Evolutionary conservation across 768 basidiomycete species (phyloP), one percentile per base, ranked within the genome.

Genomic region (Amylocystis lapponica): DNA sequence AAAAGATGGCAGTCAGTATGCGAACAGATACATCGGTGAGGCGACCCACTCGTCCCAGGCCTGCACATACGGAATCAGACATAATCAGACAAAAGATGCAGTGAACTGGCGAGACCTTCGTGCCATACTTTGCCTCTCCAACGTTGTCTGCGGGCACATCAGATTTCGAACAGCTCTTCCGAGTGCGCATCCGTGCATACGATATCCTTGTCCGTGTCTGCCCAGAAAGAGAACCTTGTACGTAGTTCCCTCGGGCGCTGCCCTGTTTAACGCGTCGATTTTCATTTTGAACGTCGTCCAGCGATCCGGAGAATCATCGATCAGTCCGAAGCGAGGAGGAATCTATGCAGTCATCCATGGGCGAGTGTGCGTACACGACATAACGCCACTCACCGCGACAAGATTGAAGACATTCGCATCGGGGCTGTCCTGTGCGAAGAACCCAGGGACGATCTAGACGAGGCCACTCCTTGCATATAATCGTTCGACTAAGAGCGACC

Each of bases 131-230:
- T 4, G 66, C 64, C 48, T 74, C 72, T 0, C 66, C 86, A 0
- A 82, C 70, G 49, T 89, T 89, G 63, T 89, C 83, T 86, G 49
- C 30, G 11, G 35, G 27, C 26, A 43, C 11, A 14, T 33, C 43
- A 20, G 26, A 27, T 34, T 19, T n/a, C 19, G 36, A 36, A 12
- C 23, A 23, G n/a, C n/a, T n/a, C n/a, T n/a, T n/a, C n/a, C n/a
- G n/a, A n/a, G 13, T 11, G 19, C 10, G 9, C 6, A 35, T 11
- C 39, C 13, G 34, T 26, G 52, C 82, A 51, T 59, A 86, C 85
- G 85, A 52, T 71, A 76, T 42, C 84, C 86, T 60, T 88, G 67
- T 1, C 86, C 86, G 48, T 90, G 86, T 50, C 86, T 67, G 2
- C 74, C 75, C 2, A 87, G 59, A 45, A 82, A 75, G 42, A 88